These are phyloP conservation scores for Phaseolus coccineus DNA, from an alignment of 331 rosid species.

Conservation along the genomic window DNA sequence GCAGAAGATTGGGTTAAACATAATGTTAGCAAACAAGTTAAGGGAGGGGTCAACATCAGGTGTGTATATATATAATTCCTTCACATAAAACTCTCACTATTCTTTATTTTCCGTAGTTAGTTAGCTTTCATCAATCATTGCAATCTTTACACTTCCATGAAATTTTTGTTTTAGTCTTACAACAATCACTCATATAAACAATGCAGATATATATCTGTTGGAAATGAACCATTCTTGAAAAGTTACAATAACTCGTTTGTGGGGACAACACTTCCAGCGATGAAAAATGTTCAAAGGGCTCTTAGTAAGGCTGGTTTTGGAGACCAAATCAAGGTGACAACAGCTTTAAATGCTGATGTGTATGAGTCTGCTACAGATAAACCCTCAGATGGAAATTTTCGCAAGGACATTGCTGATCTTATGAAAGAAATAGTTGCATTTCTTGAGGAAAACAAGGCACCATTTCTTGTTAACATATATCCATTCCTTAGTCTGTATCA, in stretches of 20 bases:
- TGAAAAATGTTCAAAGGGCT: slow-evolving; percentile 75
- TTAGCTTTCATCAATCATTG: too few relatives aligned
- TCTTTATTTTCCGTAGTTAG: not conserved
- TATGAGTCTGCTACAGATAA: slow-evolving; percentile 58
- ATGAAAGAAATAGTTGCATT: slow-evolving; percentile 57
- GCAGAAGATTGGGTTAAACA: slow-evolving; percentile 78
- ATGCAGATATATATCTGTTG: slow-evolving; percentile 74
- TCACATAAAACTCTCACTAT: not conserved
- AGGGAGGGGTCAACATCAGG: slow-evolving; percentile 70
- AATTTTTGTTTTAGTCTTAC: too few relatives aligned
- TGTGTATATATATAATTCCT: slow-evolving; percentile 15
- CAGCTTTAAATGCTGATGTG: slow-evolving; percentile 83
- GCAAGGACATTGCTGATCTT: slow-evolving; percentile 45
- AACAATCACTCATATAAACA: too few relatives aligned
- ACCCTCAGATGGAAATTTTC: slow-evolving; percentile 74
- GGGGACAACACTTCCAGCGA: slow-evolving; percentile 63
- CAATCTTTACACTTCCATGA: too few relatives aligned
- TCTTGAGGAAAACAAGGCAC: slow-evolving; percentile 56
- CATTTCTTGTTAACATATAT: slow-evolving; percentile 81
- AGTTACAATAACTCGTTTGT: slow-evolving; percentile 60
- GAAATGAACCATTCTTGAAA: slow-evolving; percentile 78
- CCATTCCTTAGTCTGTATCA: slow-evolving; percentile 76
- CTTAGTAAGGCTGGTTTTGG: slow-evolving; percentile 63
- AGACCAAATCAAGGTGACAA: slow-evolving; percentile 60
- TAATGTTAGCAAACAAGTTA: slow-evolving; percentile 60